Percentiles rank a stretch among this genome's conserved stretches.
These are phyloP conservation scores for Nicotiana sylvestris DNA, from an alignment of 257 asterid species.

Conservation along the genomic window DNA sequence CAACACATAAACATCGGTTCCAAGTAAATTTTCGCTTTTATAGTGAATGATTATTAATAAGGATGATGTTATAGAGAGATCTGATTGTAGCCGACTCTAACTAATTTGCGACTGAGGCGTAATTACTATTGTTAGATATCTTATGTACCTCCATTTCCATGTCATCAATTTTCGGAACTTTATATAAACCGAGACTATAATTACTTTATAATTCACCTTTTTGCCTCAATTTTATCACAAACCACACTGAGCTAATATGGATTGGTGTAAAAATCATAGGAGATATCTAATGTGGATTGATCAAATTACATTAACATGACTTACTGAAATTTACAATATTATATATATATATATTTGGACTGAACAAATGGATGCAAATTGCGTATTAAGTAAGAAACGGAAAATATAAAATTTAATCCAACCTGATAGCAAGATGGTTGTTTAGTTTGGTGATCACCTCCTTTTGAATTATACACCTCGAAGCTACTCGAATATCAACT, in stretches of 20 bases:
- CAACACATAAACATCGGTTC: too few species aligned
- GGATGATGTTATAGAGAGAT: too few species aligned
- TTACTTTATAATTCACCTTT: too few species aligned
- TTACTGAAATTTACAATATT: not conserved
- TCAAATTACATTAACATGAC: not conserved
- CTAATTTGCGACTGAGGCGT: too few species aligned
- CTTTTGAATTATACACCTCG: not conserved
- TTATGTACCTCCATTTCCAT: too few species aligned
- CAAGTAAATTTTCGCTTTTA: too few species aligned
- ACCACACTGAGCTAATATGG: not conserved
- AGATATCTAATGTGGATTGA: not conserved
- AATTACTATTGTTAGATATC: too few species aligned
- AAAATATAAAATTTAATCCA: not conserved
- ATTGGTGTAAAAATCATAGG: not conserved
- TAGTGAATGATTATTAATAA: too few species aligned
- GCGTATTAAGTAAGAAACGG: not conserved
- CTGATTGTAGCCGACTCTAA: too few species aligned
- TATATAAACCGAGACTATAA: too few species aligned
- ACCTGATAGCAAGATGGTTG: not conserved
- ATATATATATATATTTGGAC: not conserved
- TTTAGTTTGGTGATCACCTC: conserved; percentile 3
- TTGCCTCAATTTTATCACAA: too few species aligned
- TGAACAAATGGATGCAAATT: not conserved
- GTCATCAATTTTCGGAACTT: too few species aligned
- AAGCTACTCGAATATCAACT: not conserved